phyloP scores from a whole-genome alignment of 1,284 basidiomycete genomes.

The Tilletia walkeri region DNA sequence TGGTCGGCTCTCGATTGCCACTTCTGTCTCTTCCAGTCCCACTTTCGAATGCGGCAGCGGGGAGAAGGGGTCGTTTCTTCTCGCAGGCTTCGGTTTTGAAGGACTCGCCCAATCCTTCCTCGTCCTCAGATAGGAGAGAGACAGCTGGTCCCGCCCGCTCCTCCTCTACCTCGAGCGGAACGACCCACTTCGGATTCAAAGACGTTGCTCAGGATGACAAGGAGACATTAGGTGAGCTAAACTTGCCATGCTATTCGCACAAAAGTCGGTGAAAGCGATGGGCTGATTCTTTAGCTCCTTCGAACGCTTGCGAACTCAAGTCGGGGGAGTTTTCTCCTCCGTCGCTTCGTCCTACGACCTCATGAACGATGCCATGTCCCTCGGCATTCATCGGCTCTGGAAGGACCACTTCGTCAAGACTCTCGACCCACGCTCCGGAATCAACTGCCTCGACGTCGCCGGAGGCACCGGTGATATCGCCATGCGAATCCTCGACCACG shows the following conservation, averaged over 20 bases:
- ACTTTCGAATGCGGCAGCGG: too few species aligned
- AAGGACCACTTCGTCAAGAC: conserved; percentile 86
- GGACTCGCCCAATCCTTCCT: too few species aligned
- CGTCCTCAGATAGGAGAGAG: too few species aligned
- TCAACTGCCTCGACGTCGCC: conserved; percentile 85
- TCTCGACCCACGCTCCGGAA: conserved; percentile 68
- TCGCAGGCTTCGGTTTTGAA: too few species aligned
- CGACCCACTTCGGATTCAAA: conserved; percentile 86
- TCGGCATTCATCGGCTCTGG: conserved; percentile 95
- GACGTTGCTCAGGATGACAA: conserved; percentile 76
- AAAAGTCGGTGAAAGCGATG: neutral
- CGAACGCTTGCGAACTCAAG: conserved; percentile 51
- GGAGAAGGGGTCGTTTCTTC: too few species aligned
- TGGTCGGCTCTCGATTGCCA: too few species aligned
- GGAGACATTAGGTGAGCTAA: conserved; percentile 60
- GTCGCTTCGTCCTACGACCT: conserved; percentile 94
- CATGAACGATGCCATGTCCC: conserved; percentile 98
- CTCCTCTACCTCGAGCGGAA: conserved; percentile 1
- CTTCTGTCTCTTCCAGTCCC: too few species aligned
- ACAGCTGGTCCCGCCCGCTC: too few species aligned
- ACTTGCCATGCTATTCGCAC: neutral
- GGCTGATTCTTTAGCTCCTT: neutral
- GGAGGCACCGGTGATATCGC: conserved; percentile 97
- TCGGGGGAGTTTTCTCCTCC: conserved; percentile 89
- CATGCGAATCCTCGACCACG: conserved; percentile 85